These are phyloP conservation scores for Fusarium dlaminii DNA, from an alignment of 2,329 filamentous ascomycete species.

Conservation along the genomic window DNA sequence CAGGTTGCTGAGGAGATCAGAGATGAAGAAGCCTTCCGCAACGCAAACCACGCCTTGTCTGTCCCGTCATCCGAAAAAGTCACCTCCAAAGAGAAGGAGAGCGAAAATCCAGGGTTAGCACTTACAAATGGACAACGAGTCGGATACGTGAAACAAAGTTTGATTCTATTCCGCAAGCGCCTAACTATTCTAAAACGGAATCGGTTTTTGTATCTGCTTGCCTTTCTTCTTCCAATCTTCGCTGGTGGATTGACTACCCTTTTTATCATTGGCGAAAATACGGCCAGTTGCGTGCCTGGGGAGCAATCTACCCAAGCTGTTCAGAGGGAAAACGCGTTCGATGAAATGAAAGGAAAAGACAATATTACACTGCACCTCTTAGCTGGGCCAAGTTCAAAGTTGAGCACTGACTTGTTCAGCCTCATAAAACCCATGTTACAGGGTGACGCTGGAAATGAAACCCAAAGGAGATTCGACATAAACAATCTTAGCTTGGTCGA, in stretches of 20 bases:
- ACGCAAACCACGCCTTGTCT: constrained; percentile 30
- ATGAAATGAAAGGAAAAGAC: constrained; percentile 45
- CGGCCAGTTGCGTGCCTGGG: constrained; percentile 61
- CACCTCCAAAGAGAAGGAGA: constrained; percentile 37
- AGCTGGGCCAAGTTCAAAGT: constrained; percentile 49
- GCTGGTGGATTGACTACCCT: constrained; percentile 82
- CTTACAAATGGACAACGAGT: constrained; percentile 76
- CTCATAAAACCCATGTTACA: constrained; percentile 55
- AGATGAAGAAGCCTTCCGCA: constrained; percentile 55
- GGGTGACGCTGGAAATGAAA: constrained; percentile 30
- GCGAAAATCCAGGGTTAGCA: constrained; percentile 53
- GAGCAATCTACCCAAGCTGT: constrained; percentile 55
- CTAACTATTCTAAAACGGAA: constrained; percentile 81
- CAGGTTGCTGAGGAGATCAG: constrained; percentile 83
- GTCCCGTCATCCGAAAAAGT: constrained; percentile 36
- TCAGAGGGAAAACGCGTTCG: constrained; percentile 50
- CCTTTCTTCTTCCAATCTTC: constrained; percentile 80
- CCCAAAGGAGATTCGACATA: constrained; percentile 33
- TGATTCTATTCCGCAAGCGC: constrained; percentile 81
- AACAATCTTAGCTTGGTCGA: constrained; percentile 56
- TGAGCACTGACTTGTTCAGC: constrained; percentile 45
- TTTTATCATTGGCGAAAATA: constrained; percentile 70
- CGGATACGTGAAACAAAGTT: constrained; percentile 74
- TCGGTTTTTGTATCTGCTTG: constrained; percentile 78
- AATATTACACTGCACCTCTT: constrained; percentile 41